Conservation (phyloP, 345 rosid species). For the Populus pruinosa region DNA sequence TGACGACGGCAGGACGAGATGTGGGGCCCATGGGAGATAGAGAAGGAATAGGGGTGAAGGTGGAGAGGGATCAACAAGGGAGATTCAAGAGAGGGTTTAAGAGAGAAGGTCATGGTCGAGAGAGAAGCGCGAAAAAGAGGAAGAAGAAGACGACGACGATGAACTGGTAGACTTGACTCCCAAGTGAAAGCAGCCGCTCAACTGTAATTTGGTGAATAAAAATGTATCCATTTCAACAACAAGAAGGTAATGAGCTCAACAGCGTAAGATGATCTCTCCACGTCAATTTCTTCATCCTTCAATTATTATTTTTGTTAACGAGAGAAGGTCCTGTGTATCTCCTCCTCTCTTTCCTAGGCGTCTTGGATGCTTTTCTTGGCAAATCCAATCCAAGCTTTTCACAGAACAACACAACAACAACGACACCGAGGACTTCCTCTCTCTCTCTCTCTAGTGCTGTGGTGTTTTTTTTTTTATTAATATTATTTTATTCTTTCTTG, state of each 20-base stretch:
- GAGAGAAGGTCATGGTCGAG: slow-evolving; percentile 49
- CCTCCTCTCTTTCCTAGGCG: neutral
- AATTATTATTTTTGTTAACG: neutral
- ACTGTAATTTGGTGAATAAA: slow-evolving; percentile 21
- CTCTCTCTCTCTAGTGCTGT: neutral
- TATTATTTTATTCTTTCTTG: too few relatives aligned
- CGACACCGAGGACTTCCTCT: neutral
- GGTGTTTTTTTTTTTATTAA: neutral
- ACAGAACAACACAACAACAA: neutral
- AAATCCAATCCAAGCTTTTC: neutral
- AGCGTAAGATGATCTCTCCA: neutral
- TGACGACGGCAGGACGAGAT: slow-evolving; percentile 91
- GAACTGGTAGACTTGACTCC: slow-evolving; percentile 36
- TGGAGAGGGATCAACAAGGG: slow-evolving; percentile 48
- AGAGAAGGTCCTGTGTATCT: neutral
- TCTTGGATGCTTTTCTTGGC: slow-evolving; percentile 13
- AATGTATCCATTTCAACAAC: slow-evolving; percentile 29
- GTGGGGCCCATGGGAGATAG: slow-evolving; percentile 71
- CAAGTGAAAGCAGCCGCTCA: slow-evolving; percentile 51
- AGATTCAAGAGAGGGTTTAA: slow-evolving; percentile 44
- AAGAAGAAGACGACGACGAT: slow-evolving; percentile 17
- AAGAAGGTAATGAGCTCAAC: neutral
- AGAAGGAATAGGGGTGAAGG: slow-evolving; percentile 5
- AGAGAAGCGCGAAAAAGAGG: slow-evolving; percentile 35
- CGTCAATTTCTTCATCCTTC: slow-evolving; percentile 16